Evolutionary conservation across 805 yeast genomes (phyloP).

Genomic region (Kuraishia molischiana): DNA sequence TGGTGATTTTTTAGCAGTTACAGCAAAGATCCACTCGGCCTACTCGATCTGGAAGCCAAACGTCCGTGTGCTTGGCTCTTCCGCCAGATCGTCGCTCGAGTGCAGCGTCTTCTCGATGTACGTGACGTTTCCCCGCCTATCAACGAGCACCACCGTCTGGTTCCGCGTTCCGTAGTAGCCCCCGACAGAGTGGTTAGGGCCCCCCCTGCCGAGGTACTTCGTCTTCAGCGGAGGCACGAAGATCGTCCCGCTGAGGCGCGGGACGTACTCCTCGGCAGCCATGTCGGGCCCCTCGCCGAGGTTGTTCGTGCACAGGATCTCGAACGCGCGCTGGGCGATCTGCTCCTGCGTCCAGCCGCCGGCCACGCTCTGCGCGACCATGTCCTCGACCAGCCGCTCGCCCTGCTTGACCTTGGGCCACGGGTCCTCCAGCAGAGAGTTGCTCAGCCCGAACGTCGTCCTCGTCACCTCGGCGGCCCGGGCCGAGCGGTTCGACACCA

Average conservation of each 20-base stretch:
- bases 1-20: no score
- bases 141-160: slow-evolving; percentile 65
- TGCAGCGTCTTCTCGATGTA: slow-evolving; percentile 59
- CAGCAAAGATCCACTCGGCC: no score
- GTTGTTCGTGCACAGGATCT: slow-evolving; percentile 37
- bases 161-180: slow-evolving; percentile 79
- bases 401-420: slow-evolving; percentile 73
- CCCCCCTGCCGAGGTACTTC: slow-evolving; percentile 6
- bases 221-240: slow-evolving; percentile 60
- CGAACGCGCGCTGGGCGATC: slow-evolving; percentile 43
- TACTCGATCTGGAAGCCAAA: slow-evolving; percentile 9
- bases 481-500: slow-evolving; percentile 40
- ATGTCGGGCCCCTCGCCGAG: slow-evolving; percentile 18
- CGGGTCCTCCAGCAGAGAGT: slow-evolving; percentile 53
- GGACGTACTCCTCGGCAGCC: slow-evolving; percentile 21
- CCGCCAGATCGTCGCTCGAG: slow-evolving; percentile 25
- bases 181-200: slow-evolving; percentile 28
- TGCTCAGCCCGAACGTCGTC: slow-evolving; percentile 46
- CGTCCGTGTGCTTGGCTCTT: background rate
- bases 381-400: slow-evolving; percentile 44
- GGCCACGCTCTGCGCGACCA: slow-evolving; percentile 16
- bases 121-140: slow-evolving; percentile 35
- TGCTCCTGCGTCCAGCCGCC: slow-evolving; percentile 19
- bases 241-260: slow-evolving; percentile 39
- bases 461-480: slow-evolving; percentile 11